Conservation (phyloP, 1,284 basidiomycete species). For the Tilletiopsis washingtonensis region DNA sequence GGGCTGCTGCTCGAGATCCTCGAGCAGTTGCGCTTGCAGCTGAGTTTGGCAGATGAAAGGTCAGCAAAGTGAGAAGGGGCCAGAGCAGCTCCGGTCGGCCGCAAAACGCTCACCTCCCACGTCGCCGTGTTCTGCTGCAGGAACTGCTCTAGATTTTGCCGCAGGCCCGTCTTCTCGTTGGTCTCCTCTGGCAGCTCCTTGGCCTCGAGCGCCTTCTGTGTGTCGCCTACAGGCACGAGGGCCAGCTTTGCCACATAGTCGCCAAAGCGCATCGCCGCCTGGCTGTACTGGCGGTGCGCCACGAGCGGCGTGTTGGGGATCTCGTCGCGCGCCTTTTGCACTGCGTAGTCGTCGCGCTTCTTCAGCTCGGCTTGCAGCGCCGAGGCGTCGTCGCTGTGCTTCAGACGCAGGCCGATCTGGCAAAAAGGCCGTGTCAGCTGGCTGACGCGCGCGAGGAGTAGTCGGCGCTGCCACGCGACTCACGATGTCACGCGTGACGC, state of each 20-base stretch:
- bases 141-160: constrained; percentile 15
- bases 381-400: constrained; percentile 16
- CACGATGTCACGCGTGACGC: constrained; percentile 14
- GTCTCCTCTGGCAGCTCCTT: constrained; percentile 15
- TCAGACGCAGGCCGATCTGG: constrained; percentile 17
- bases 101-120: too few species aligned
- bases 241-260: constrained; percentile 37
- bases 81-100: too few species aligned
- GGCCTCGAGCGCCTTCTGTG: constrained; percentile 15
- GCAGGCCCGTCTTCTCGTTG: constrained; percentile 15
- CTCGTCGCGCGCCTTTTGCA: constrained; percentile 26
- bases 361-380: constrained; percentile 18
- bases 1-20: constrained; percentile 32
- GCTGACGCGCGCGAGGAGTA: too few species aligned
- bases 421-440: background rate
- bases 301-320: constrained; percentile 25
- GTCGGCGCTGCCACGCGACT: background rate
- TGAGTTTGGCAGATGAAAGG: too few species aligned
- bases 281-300: constrained; percentile 28
- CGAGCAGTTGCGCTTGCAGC: constrained; percentile 34
- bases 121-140: constrained; percentile 17
- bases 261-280: constrained; percentile 32
- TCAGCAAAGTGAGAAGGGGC: too few species aligned
- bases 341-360: constrained; percentile 27
- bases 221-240: constrained; percentile 18